Base-by-base conservation (phyloP, 1,284 basidiomycete species). In the Schizophyllum amplum region DNA sequence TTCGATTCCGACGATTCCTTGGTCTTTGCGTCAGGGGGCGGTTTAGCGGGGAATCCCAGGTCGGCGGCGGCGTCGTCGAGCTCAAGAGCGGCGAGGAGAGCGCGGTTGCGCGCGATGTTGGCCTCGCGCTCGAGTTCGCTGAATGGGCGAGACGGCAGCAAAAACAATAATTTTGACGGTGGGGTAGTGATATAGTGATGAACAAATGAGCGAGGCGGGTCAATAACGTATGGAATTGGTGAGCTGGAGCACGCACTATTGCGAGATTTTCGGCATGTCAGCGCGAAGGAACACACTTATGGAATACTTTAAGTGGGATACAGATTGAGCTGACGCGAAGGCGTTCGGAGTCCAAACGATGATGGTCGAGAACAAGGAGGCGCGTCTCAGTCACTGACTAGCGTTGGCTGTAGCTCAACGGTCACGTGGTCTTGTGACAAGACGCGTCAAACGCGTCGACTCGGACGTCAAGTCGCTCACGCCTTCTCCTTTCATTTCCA, bases 41-140 rank as follows among this genome's bases (percentile, higher is more conserved):
- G 62, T 55, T 72, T 75, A 17, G 61, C 64, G n/a, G 72, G 66
- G 21, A 78, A 66, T n/a, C 75, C 76, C 4, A 86, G 72, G n/a
- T 71, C 68, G 5, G 73, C 69, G 17, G 79, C 75, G 2, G 80
- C 82, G 62, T 81, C 80, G 61, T 81, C 80, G 27, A 91, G 72
- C 20, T 86, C 81, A 22, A 92, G 78, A 64, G 86, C 70, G 59
- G 86, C 83, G 27, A 92, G 75, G 6, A 91, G 72, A 9, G 82
- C 85, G 48, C 80, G 82, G 66, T 92, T 92, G 52, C 86, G 79
- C 11, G 86, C 87, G 54, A 92, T 90, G 64, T 90, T 91, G 6
- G 81, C 83, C 65, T 86, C 82, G 15, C 89, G 83, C 64, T 89
- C 84, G 27, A 78, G 70, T 70, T 91, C 89, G 65, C 88, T 90